Base-by-base conservation (phyloP, 2,329 filamentous ascomycete species). In the Triangularia setosa region DNA sequence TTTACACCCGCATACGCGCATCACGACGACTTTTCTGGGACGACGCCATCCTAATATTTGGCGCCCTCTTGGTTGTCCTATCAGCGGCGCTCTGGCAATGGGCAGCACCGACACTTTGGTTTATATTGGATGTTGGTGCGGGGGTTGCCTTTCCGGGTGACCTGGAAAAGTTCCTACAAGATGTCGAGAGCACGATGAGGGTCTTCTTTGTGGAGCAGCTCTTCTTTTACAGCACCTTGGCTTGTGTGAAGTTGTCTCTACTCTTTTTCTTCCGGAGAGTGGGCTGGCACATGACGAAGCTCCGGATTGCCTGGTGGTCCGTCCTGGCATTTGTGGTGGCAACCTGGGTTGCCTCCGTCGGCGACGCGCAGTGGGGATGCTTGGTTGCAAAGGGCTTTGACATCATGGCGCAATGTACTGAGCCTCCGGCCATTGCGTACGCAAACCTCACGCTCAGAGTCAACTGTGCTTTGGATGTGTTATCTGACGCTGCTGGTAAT, bases 211-310 rank as follows among this genome's bases (percentile, higher is more conserved):
- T 62, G 11, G 35, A 57, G 9, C 18, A 62, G 27, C 14, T 59
- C 16, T 64, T 59, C 30, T 64, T 61, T 27, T 64, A 66, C 40
- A 62, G 57, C 21, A 35, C 35, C 12, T 40, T 66, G 9, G 33
- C 62, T 7, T 24, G 18, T 16, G 58, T 66, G 9, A 66, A 66
- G 30, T 28, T 66, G 7, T 66, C 64, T 1, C 52, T 66, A 7
- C 16, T 66, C 48, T 54, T 66, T 25, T 66, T 66, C 30, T 66
- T 66, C 48, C 48, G 54, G 7, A 56, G 64, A 25, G 48, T 66
- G 14, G 62, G 64, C 3, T 52, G 33, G 21, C 61, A 62, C 8
- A 59, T 33, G 23, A 57, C 23, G 44, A 60, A 4, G 53, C n/a
- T 30, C 27, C 61, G 21, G 5, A 35, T 61, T 5, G 57, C 62